phyloP scores from a whole-genome alignment of 202 grass and related monocot genomes.

The Setaria viridis region DNA sequence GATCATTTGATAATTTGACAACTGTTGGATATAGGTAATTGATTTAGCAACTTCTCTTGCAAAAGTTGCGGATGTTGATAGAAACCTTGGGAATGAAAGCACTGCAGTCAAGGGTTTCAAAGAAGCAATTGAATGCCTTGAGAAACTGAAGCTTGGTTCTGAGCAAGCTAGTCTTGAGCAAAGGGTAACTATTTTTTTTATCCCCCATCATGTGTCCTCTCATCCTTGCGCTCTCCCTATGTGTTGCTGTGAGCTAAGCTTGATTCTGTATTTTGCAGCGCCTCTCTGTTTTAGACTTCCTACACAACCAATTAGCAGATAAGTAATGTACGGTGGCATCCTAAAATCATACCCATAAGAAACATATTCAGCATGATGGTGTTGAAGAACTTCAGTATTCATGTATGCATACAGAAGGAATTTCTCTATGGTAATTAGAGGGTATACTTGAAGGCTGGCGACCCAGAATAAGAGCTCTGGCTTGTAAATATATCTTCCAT shows the following conservation, averaged over 20 bases:
- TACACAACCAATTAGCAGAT: slow-evolving; percentile 62
- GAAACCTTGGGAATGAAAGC: slow-evolving; percentile 65
- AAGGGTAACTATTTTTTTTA: slow-evolving; percentile 53
- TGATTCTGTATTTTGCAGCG: slow-evolving; percentile 46
- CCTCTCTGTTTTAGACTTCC: slow-evolving; percentile 54
- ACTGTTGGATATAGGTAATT: slow-evolving; percentile 62
- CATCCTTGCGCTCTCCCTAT: neutral
- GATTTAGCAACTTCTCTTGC: slow-evolving; percentile 88
- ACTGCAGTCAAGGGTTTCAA: neutral
- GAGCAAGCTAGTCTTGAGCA: slow-evolving; percentile 64
- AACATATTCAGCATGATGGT: neutral
- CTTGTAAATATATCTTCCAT: slow-evolving; percentile 20
- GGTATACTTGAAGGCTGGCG: neutral
- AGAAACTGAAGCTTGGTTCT: slow-evolving; percentile 81
- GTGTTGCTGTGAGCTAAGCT: neutral
- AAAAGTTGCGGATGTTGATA: slow-evolving; percentile 85
- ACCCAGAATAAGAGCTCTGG: slow-evolving; percentile 11
- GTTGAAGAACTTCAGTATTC: slow-evolving; percentile 9
- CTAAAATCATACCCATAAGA: neutral
- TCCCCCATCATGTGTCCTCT: neutral
- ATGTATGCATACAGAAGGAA: slow-evolving; percentile 22
- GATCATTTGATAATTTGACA: slow-evolving; percentile 31
- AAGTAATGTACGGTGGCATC: slow-evolving; percentile 30
- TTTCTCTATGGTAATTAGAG: slow-evolving; percentile 2
- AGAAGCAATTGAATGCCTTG: slow-evolving; percentile 33